Percentiles rank a stretch among this genome's conserved stretches.
Conservation (phyloP, 2,329 filamentous ascomycete species). For the Ascochyta lentis region DNA sequence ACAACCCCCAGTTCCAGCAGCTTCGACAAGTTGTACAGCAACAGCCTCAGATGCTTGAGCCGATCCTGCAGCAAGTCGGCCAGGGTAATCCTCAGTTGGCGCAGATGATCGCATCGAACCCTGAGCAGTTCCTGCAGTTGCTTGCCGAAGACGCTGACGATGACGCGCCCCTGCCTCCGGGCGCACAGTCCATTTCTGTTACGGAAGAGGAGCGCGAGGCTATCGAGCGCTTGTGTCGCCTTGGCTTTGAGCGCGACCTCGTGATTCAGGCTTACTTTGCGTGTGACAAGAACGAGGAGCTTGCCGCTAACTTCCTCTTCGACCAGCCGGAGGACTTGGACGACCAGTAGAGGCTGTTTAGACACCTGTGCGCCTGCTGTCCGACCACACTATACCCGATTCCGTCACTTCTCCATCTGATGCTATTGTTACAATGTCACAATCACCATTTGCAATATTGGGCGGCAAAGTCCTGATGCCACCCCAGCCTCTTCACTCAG, state of each 20-base stretch:
- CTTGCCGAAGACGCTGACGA: constrained; percentile 87
- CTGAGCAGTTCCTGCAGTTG: constrained; percentile 89
- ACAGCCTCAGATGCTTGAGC: constrained; percentile 97
- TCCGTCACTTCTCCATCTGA: constrained; percentile 26
- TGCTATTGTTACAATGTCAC: constrained; percentile 33
- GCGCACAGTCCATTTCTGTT: constrained; percentile 86
- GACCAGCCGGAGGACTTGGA: constrained; percentile 92
- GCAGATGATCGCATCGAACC: constrained; percentile 87
- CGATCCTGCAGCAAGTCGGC: constrained; percentile 94
- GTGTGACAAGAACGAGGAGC: constrained; percentile 98
- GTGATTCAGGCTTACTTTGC: constrained; percentile 99
- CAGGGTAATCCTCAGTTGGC: constrained; percentile 94
- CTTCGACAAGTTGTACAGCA: constrained; percentile 96
- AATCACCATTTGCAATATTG: constrained; percentile 23
- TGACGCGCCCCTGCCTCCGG: constrained; percentile 83
- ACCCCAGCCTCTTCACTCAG: constrained; percentile 16
- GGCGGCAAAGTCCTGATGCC: constrained; percentile 21
- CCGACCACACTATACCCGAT: constrained; percentile 32
- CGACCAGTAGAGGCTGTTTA: constrained; percentile 44
- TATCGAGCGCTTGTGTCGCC: constrained; percentile 90
- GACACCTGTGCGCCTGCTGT: constrained; percentile 28
- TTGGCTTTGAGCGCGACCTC: constrained; percentile 90
- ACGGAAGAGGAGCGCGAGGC: constrained; percentile 97
- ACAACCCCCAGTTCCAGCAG: constrained; percentile 98
- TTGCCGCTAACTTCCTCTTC: constrained; percentile 97